These are phyloP conservation scores for Paramecium tetraurelia DNA, from an alignment of 73 alveolate species.

Conservation along the genomic window DNA sequence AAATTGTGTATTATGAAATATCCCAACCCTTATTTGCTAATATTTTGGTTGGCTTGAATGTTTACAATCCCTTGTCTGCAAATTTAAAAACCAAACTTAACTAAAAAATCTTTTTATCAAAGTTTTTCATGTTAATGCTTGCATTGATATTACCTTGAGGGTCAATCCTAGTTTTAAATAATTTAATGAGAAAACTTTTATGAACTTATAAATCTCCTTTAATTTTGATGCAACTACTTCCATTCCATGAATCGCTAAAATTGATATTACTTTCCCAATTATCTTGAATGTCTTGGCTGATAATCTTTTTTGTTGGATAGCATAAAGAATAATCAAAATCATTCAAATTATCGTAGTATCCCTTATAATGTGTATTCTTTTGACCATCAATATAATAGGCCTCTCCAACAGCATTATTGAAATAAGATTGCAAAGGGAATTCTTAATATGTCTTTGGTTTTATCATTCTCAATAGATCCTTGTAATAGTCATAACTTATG, in stretches of 20 bases:
- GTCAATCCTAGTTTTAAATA: neutral
- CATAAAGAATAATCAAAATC: conserved; percentile 44
- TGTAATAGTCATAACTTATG: conserved; percentile 27
- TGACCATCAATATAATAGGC: conserved; percentile 52
- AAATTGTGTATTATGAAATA: neutral
- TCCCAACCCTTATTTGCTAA: conserved; percentile 37
- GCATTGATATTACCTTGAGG: neutral
- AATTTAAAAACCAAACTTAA: neutral
- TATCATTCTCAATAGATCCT: neutral
- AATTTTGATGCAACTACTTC: conserved; percentile 33
- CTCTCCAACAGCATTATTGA: conserved; percentile 57
- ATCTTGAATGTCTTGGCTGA: neutral
- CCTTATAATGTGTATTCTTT: neutral
- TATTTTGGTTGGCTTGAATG: neutral
- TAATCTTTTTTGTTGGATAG: conserved; percentile 30
- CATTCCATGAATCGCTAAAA: conserved; percentile 26
- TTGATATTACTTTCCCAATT: conserved; percentile 2
- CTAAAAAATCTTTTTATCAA: neutral
- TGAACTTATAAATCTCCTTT: conserved; percentile 21
- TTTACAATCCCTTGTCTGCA: neutral
- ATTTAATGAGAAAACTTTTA: neutral
- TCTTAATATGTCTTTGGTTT: conserved; percentile 53
- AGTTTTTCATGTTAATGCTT: neutral
- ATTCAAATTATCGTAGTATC: conserved; percentile 52
- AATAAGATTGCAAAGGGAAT: conserved; percentile 49